A percentile compares a stretch with the other conserved stretches of the same genome.
These are phyloP conservation scores for Lactarius indigo DNA, from an alignment of 768 basidiomycete genomes.

Conservation along the genomic window DNA sequence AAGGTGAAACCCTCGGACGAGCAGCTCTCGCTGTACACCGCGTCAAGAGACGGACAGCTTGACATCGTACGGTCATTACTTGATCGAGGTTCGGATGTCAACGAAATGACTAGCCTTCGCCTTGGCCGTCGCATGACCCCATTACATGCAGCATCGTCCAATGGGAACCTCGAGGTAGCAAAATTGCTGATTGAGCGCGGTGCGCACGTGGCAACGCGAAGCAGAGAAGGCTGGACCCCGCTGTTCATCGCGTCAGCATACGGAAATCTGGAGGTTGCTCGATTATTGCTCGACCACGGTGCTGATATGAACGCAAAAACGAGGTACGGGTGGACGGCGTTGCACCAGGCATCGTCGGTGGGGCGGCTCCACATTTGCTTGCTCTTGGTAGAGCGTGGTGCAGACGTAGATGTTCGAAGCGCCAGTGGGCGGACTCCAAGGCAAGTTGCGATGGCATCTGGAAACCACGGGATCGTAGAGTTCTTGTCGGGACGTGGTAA, in stretches of 20 bases:
- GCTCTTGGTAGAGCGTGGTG: neutral
- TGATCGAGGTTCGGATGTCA: neutral
- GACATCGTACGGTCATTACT: too few relatives aligned
- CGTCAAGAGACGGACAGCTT: too few relatives aligned
- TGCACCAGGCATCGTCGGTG: neutral
- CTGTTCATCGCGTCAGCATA: neutral
- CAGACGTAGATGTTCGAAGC: neutral
- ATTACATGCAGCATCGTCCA: neutral
- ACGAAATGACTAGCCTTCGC: neutral
- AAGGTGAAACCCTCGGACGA: too few relatives aligned
- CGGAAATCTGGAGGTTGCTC: neutral
- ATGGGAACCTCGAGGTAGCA: neutral
- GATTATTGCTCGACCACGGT: neutral
- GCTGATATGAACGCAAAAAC: neutral
- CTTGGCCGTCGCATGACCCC: neutral
- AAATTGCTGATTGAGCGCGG: neutral
- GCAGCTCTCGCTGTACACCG: too few relatives aligned
- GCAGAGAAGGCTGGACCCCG: neutral
- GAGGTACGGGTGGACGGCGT: neutral
- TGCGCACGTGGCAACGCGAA: neutral
- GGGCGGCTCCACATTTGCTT: neutral
- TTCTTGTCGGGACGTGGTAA: neutral
- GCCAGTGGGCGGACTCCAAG: neutral
- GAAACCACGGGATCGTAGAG: neutral
- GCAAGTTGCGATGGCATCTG: neutral